These are phyloP conservation scores for Didymella sp. DNA, from an alignment of 2,329 filamentous ascomycete species.

Conservation along the genomic window DNA sequence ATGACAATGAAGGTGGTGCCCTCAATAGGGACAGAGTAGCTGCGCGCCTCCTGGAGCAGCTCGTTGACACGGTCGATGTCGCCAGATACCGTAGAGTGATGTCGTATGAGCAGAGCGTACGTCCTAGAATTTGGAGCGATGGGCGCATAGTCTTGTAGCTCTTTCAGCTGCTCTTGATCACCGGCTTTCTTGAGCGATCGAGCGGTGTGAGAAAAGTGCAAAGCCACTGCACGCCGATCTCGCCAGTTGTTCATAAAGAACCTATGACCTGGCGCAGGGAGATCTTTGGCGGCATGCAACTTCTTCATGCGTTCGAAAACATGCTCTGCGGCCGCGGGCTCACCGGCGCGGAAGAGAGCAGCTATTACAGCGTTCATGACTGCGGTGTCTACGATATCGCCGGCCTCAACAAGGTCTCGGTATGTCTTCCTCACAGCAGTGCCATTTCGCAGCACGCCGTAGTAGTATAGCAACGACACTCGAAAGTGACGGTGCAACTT, in stretches of 20 bases:
- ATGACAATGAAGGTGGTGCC: constrained; percentile 80
- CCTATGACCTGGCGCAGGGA: constrained; percentile 33
- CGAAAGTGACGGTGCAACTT: constrained; percentile 79
- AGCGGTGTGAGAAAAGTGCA: constrained; percentile 56
- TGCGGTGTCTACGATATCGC: constrained; percentile 86
- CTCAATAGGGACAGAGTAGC: constrained; percentile 69
- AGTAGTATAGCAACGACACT: constrained; percentile 81
- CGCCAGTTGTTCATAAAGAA: constrained; percentile 52
- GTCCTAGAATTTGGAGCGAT: constrained; percentile 79
- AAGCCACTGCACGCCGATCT: constrained; percentile 53
- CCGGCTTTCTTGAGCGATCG: constrained; percentile 48
- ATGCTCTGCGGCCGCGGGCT: constrained; percentile 76
- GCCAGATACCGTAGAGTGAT: constrained; percentile 73
- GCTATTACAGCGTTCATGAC: constrained; percentile 87
- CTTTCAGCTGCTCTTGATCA: constrained; percentile 63
- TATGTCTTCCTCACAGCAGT: constrained; percentile 79
- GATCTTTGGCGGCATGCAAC: constrained; percentile 54
- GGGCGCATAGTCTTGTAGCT: constrained; percentile 69
- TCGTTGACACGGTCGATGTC: constrained; percentile 74
- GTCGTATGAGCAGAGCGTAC: constrained; percentile 78
- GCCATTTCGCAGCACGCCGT: constrained; percentile 76
- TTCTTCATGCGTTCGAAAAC: constrained; percentile 86
- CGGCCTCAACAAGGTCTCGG: constrained; percentile 78
- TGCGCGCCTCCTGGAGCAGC: constrained; percentile 81
- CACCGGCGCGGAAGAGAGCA: constrained; percentile 76